Base-by-base conservation (phyloP, 495 filamentous ascomycete genomes). In the Lophiostoma macrostomum region DNA sequence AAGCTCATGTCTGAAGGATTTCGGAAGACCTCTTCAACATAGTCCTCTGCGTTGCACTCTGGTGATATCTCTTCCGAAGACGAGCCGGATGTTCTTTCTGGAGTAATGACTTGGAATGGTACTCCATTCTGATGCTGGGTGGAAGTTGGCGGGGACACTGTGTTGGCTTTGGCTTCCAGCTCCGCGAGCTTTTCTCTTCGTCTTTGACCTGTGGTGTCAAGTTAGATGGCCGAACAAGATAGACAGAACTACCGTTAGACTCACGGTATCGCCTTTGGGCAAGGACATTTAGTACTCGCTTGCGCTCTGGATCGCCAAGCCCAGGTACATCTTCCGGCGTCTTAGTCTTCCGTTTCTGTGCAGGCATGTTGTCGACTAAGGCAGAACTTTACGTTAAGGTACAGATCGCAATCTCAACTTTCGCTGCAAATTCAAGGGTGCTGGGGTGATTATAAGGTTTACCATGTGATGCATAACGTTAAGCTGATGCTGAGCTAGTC, bases 181-280 rank as follows among this genome's bases (percentile, higher is more conserved):
- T 43, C 54, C 12, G 50, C 54, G 16, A 65, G 46, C 44, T 42
- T 58, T 29, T 62, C 53, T 32, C 54, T 40, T 42, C 43, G 56
- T 25, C 58, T 45, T 40, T 62, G 43, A 11, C 62, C 62, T 65
- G 27, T 6, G 40, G 5, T 27, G 39, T 50, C 20, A 50, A 4
- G n/a, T n/a, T 30, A 42, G 25, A 32, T n/a, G 42, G 20, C 7
- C n/a, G 13, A 20, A 4, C 10, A 2, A 5, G 16, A 27, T 22
- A n/a, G n/a, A n/a, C n/a, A n/a, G n/a, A 20, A 43, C 5, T 5
- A 37, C 7, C 1, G 54, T 63, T 48, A 58, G 1, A 61, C 71
- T 40, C 57, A 78, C 74, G 67, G 49, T 78, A 78, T 69, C 74
- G 60, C 14, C 76, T 64, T 61, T 76, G 75, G 3, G 74, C 76